Evolutionary conservation across 2,329 filamentous ascomycete genomes (phyloP).

Genomic region (Ramularia endophylla): DNA sequence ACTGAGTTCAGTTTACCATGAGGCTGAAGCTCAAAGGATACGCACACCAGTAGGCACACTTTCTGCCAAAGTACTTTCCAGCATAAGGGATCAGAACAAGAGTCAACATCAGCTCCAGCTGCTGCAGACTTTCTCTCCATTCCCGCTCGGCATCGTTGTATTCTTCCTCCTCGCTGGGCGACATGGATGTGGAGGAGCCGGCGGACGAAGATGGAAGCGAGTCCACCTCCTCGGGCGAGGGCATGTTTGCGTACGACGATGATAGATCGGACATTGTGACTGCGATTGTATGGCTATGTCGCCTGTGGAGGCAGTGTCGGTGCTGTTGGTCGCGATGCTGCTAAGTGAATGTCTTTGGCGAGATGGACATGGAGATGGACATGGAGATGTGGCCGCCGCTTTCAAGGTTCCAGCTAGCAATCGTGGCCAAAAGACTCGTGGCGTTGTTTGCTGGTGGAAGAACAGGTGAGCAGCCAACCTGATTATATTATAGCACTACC

Average conservation of each 20-base stretch:
- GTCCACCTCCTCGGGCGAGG: conserved; percentile 40
- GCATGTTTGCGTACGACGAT: conserved; percentile 44
- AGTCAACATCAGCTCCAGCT: conserved; percentile 84
- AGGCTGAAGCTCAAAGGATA: conserved; percentile 16
- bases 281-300: background rate
- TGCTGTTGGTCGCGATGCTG: background rate
- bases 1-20: background rate
- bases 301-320: background rate
- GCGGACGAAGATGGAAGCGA: conserved; percentile 48
- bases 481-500: too few relatives aligned
- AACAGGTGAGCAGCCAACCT: too few relatives aligned
- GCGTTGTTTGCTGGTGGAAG: too few relatives aligned
- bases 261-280: conserved; percentile 43
- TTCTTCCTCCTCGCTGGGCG: conserved; percentile 43
- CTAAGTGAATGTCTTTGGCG: too few relatives aligned
- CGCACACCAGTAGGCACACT: conserved; percentile 94
- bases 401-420: too few relatives aligned
- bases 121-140: conserved; percentile 91
- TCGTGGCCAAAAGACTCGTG: too few relatives aligned
- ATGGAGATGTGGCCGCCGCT: too few relatives aligned
- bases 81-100: conserved; percentile 93
- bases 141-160: conserved; percentile 82
- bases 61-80: conserved; percentile 91
- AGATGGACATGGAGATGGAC: too few relatives aligned
- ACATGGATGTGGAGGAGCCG: conserved; percentile 41